phyloP scores from a whole-genome alignment of 2,329 filamentous ascomycete genomes.

The Sporothrix pseudoabietina region DNA sequence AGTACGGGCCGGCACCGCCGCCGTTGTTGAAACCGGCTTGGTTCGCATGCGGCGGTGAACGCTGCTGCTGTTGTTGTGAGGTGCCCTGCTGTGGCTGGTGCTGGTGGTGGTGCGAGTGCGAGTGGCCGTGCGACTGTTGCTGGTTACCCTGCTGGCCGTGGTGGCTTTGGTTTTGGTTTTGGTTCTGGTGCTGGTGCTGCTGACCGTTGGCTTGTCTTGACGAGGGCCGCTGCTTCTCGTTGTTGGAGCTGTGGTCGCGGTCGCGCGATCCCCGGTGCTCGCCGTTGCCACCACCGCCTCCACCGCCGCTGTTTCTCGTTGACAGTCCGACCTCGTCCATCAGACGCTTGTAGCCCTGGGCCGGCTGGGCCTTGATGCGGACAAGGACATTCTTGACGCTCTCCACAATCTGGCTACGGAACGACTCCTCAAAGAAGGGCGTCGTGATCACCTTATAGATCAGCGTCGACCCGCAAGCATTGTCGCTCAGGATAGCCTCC shows the following conservation, averaged over 20 bases:
- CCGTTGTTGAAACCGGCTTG: conserved; percentile 30
- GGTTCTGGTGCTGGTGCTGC: conserved; percentile 45
- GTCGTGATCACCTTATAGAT: conserved; percentile 99
- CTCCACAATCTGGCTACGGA: conserved; percentile 84
- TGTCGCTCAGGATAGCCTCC: conserved; percentile 88
- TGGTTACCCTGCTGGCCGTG: conserved; percentile 39
- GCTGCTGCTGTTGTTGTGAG: conserved; percentile 43
- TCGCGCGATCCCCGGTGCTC: conserved; percentile 46
- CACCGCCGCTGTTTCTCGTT: conserved; percentile 51
- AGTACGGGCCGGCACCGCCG: conserved; percentile 51
- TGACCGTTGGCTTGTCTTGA: conserved; percentile 57
- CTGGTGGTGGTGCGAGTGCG: conserved; percentile 34
- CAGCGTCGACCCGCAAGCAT: conserved; percentile 87
- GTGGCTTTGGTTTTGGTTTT: conserved; percentile 36
- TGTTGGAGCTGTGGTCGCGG: conserved; percentile 50
- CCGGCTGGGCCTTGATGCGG: conserved; percentile 88
- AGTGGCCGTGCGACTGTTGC: conserved; percentile 36
- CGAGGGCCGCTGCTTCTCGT: conserved; percentile 57
- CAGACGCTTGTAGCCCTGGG: conserved; percentile 94
- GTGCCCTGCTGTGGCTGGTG: conserved; percentile 32
- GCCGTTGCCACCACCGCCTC: conserved; percentile 43
- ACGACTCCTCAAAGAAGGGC: conserved; percentile 92
- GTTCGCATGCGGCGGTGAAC: conserved; percentile 32
- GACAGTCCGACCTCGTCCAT: conserved; percentile 98
- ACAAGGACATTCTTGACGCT: conserved; percentile 88